These are phyloP conservation scores for Groenewaldozyma sp. DNA, from an alignment of 1,139 yeast species.

Conservation along the genomic window DNA sequence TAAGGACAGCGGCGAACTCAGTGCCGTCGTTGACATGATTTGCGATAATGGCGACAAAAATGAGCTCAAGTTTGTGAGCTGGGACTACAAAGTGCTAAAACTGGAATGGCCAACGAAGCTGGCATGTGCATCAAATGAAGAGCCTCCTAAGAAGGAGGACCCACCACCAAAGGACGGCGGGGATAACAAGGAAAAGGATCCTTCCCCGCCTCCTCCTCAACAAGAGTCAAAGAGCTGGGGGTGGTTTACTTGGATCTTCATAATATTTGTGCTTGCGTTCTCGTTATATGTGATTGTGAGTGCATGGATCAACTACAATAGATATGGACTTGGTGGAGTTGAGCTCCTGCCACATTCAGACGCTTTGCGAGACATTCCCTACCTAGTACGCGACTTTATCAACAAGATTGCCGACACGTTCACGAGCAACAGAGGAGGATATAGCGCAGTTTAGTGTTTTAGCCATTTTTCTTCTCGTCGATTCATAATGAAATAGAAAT, in stretches of 20 bases:
- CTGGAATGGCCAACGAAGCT: slow-evolving; percentile 31
- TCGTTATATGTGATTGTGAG: slow-evolving; percentile 68
- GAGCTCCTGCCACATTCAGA: slow-evolving; percentile 38
- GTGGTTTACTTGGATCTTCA: slow-evolving; percentile 32
- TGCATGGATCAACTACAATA: slow-evolving; percentile 56
- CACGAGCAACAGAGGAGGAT: slow-evolving; percentile 68
- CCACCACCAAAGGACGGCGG: slow-evolving; percentile 8
- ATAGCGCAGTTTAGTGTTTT: slow-evolving; percentile 62
- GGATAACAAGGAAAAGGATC: slow-evolving; percentile 4
- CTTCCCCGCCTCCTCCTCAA: slow-evolving; percentile 19
- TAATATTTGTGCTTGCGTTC: slow-evolving; percentile 51
- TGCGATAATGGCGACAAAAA: slow-evolving; percentile 38
- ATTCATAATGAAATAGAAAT: too few relatives aligned
- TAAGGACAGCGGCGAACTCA: slow-evolving; percentile 34
- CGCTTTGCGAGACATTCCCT: slow-evolving; percentile 64
- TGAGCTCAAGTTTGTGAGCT: slow-evolving; percentile 24
- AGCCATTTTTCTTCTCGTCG: too few relatives aligned
- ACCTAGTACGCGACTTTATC: slow-evolving; percentile 65
- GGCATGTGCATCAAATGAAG: slow-evolving; percentile 41
- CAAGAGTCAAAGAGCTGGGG: slow-evolving; percentile 22
- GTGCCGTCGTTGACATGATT: slow-evolving; percentile 42
- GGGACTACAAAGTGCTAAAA: slow-evolving; percentile 29
- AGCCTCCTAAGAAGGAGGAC: slow-evolving; percentile 16
- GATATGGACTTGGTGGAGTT: slow-evolving; percentile 33
- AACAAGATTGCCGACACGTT: slow-evolving; percentile 63